Evolutionary conservation across 768 basidiomycete genomes (phyloP).

Genomic region (Lactarius deliciosus): DNA sequence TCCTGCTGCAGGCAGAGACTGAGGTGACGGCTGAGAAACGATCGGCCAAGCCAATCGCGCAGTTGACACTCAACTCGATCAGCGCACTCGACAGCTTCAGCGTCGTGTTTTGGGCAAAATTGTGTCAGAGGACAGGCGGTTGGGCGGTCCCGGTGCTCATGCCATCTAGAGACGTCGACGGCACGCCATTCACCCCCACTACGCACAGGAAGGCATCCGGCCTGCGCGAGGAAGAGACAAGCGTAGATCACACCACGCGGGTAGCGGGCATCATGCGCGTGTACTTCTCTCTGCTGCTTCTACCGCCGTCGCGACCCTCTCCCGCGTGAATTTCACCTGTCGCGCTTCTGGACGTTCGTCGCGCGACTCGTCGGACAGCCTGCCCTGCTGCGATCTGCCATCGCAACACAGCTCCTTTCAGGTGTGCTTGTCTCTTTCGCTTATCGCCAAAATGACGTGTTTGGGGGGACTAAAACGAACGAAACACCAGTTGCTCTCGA

Average conservation of each 20-base stretch:
- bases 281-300: conserved; percentile 70
- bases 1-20: conserved; percentile 89
- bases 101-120: conserved; percentile 77
- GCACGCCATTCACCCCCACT: conserved; percentile 44
- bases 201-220: conserved; percentile 55
- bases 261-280: conserved; percentile 81
- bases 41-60: conserved; percentile 80
- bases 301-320: conserved; percentile 44
- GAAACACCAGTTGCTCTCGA: conserved; percentile 61
- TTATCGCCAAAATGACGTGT: conserved; percentile 9
- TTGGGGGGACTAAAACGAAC: background rate
- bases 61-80: conserved; percentile 70
- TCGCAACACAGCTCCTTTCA: conserved; percentile 67
- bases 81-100: conserved; percentile 54
- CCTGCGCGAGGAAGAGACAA: conserved; percentile 56
- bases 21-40: conserved; percentile 89
- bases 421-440: conserved; percentile 39
- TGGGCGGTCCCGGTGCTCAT: conserved; percentile 78
- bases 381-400: conserved; percentile 51
- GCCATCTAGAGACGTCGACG: conserved; percentile 52
- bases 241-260: conserved; percentile 62
- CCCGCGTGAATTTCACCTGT: conserved; percentile 55
- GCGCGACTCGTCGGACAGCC: conserved; percentile 57
- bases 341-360: conserved; percentile 73
- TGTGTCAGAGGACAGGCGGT: conserved; percentile 84